Percentiles rank a stretch among this genome's conserved stretches.
Conservation (phyloP, 164 flowering plant genomes). For the Liriodendron chinense region DNA sequence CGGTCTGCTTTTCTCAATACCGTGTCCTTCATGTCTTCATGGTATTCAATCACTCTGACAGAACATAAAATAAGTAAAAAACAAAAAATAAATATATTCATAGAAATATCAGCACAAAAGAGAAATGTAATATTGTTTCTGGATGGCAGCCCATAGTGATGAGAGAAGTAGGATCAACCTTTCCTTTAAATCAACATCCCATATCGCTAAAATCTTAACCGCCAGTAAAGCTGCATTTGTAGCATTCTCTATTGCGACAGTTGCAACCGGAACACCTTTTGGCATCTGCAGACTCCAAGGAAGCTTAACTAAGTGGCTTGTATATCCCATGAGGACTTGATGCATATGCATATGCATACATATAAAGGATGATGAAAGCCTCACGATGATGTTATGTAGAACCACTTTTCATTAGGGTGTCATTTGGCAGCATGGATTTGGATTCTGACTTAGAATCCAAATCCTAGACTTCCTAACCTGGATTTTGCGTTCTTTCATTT, state of each 20-base stretch:
- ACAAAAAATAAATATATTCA: background rate
- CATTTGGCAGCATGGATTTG: background rate
- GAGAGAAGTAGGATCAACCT: constrained; percentile 32
- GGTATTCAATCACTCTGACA: constrained; percentile 66
- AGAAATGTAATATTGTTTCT: background rate
- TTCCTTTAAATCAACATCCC: constrained; percentile 39
- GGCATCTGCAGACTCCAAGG: constrained; percentile 65
- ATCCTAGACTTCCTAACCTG: too few relatives aligned
- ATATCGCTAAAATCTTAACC: constrained; percentile 58
- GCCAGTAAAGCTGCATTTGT: constrained; percentile 91
- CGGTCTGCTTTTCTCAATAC: constrained; percentile 75
- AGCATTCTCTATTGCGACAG: constrained; percentile 88
- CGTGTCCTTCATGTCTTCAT: constrained; percentile 56
- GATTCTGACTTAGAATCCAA: too few relatives aligned
- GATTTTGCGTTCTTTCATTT: too few relatives aligned
- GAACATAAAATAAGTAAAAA: background rate
- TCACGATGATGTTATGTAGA: background rate
- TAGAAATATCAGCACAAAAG: background rate
- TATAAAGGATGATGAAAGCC: background rate
- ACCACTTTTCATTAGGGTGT: background rate
- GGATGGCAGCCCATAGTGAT: background rate
- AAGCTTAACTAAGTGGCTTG: background rate
- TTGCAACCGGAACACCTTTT: constrained; percentile 93
- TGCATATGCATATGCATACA: background rate
- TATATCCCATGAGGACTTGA: background rate